These are phyloP conservation scores for Boletellus sp. DNA, from an alignment of 768 basidiomycete genomes.

Conservation along the genomic window DNA sequence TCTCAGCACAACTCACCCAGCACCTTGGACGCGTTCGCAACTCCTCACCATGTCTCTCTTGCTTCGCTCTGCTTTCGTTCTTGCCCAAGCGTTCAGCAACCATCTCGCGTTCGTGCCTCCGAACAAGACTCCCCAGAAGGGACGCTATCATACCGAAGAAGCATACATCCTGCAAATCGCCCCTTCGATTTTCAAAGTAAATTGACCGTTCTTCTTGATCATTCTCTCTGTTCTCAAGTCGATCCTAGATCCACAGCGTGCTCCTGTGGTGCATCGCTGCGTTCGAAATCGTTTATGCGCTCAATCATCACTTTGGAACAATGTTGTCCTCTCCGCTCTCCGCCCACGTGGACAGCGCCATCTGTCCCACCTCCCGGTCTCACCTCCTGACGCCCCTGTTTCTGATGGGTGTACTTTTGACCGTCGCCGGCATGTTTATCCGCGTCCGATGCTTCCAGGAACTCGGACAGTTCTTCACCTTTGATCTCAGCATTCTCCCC, in stretches of 20 bases:
- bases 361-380: constrained; percentile 30
- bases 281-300: constrained; percentile 47
- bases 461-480: constrained; percentile 54
- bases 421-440: constrained; percentile 43
- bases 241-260: constrained; percentile 43
- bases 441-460: constrained; percentile 52
- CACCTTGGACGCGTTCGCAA: not conserved
- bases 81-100: constrained; percentile 48
- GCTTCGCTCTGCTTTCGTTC: constrained; percentile 42
- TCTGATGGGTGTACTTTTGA: constrained; percentile 41
- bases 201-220: not conserved
- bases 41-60: constrained; percentile 41
- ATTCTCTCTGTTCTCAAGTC: not conserved
- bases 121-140: constrained; percentile 48
- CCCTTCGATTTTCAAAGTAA: constrained; percentile 52
- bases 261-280: constrained; percentile 48
- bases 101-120: constrained; percentile 54
- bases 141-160: constrained; percentile 52
- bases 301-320: constrained; percentile 28
- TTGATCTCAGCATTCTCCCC: constrained; percentile 54
- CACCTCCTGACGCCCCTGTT: constrained; percentile 41
- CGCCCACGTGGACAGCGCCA: constrained; percentile 30
- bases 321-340: constrained; percentile 33
- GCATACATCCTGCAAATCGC: constrained; percentile 53
- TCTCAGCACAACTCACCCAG: not conserved